Conservation (phyloP, 2,329 filamentous ascomycete species). For the Penicillium carneum region DNA sequence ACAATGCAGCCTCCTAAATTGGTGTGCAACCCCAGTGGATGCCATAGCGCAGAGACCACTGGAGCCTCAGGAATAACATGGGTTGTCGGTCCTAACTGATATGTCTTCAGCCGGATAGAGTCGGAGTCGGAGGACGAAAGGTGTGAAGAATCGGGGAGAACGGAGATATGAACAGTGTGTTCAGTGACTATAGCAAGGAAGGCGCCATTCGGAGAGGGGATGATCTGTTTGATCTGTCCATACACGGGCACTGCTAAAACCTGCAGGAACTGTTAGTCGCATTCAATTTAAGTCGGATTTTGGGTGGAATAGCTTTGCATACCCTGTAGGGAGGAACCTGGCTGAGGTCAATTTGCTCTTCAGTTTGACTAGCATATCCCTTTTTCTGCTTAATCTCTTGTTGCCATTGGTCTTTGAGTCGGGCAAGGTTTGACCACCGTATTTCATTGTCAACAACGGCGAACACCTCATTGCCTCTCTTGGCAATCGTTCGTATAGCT, state of each 20-base stretch:
- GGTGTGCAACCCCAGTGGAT: constrained; percentile 77
- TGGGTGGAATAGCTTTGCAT: constrained; percentile 17
- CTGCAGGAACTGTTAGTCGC: constrained; percentile 54
- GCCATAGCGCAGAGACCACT: constrained; percentile 85
- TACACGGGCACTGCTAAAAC: constrained; percentile 78
- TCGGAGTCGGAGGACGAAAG: constrained; percentile 72
- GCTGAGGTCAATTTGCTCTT: constrained; percentile 43
- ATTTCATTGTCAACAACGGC: constrained; percentile 88
- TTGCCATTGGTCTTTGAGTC: constrained; percentile 72
- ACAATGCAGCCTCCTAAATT: constrained; percentile 78
- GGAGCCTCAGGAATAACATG: constrained; percentile 86
- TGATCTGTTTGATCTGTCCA: constrained; percentile 82
- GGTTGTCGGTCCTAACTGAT: constrained; percentile 88
- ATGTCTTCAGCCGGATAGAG: constrained; percentile 80
- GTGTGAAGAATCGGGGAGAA: constrained; percentile 81
- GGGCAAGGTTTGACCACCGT: constrained; percentile 84
- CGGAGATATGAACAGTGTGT: constrained; percentile 84
- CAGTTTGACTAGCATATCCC: constrained; percentile 25
- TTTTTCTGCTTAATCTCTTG: constrained; percentile 48
- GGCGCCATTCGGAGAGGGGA: constrained; percentile 80
- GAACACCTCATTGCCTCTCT: constrained; percentile 85
- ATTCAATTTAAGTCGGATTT: background rate
- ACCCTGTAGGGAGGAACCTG: constrained; percentile 45
- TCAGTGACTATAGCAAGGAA: constrained; percentile 85
- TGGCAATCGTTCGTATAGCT: constrained; percentile 72